Evolutionary conservation across 176 grass and related monocot species (phyloP).

Genomic region (Raddia distichophylla): DNA sequence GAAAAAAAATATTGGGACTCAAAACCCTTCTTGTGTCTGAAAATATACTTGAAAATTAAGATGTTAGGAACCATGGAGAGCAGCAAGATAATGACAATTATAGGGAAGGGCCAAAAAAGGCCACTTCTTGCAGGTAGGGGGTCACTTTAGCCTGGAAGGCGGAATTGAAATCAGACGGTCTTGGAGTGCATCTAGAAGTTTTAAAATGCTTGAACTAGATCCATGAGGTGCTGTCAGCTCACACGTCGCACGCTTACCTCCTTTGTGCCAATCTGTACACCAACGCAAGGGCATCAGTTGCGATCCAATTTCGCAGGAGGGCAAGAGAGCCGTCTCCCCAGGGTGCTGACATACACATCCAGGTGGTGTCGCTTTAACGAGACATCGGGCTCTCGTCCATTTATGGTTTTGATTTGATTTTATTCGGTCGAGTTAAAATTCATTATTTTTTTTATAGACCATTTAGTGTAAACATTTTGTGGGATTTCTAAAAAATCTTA

Average conservation of each 20-base stretch:
- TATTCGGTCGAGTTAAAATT: no score
- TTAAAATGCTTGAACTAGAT: not conserved
- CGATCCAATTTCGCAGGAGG: not conserved
- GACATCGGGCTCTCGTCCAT: no score
- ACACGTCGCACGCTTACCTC: conserved; percentile 36
- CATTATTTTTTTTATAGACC: no score
- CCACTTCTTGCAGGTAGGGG: conserved; percentile 50
- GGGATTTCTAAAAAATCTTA: no score
- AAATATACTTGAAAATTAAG: not conserved
- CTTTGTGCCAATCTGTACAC: conserved; percentile 12
- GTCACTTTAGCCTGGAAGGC: conserved; percentile 58
- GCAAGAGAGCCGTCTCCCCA: not conserved
- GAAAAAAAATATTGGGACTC: not conserved
- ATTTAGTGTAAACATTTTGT: no score
- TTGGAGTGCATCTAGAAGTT: not conserved
- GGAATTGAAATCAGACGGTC: not conserved
- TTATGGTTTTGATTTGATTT: no score
- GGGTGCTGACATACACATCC: not conserved
- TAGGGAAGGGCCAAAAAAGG: conserved; percentile 20
- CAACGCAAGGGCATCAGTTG: conserved; percentile 4
- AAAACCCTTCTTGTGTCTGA: not conserved
- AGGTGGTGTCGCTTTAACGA: not conserved
- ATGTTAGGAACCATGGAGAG: conserved; percentile 10
- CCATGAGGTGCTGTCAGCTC: not conserved
- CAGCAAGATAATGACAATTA: conserved; percentile 22